These are phyloP conservation scores for Capsella bursapastoris DNA, from an alignment of 345 rosid genomes.

Conservation along the genomic window DNA sequence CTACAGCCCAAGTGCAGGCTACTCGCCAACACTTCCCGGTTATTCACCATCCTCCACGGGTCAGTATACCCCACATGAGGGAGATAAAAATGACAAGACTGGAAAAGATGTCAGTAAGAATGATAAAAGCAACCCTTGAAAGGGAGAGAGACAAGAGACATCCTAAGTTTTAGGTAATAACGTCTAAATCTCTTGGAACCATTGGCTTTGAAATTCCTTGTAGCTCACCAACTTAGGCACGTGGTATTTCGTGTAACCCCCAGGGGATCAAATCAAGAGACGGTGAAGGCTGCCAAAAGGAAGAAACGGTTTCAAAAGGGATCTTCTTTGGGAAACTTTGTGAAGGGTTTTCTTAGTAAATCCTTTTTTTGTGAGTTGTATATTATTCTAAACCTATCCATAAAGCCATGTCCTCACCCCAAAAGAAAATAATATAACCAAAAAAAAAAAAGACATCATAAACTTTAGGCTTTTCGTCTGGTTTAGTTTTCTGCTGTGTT, in stretches of 20 bases:
- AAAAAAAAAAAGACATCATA: neutral
- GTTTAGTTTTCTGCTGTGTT: conserved; percentile 25
- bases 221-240: conserved; percentile 13
- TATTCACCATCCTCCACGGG: conserved; percentile 83
- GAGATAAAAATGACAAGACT: conserved; percentile 56
- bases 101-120: conserved; percentile 45
- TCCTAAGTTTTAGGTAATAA: conserved; percentile 34
- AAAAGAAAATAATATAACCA: conserved; percentile 4
- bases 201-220: no score
- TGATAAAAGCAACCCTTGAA: conserved; percentile 38
- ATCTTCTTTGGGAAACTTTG: conserved; percentile 15
- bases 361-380: conserved; percentile 23
- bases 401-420: conserved; percentile 9
- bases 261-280: conserved; percentile 1
- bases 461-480: conserved; percentile 5
- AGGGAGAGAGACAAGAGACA: neutral
- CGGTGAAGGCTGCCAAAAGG: conserved; percentile 21
- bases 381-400: conserved; percentile 31
- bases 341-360: conserved; percentile 19
- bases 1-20: conserved; percentile 87
- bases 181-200: neutral
- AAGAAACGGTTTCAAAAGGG: conserved; percentile 29
- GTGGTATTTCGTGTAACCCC: conserved; percentile 20
- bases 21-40: conserved; percentile 83
- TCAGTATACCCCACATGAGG: conserved; percentile 75